Evolutionary conservation across 148 eudicot species (phyloP).

Genomic region (Spergularia marina): DNA sequence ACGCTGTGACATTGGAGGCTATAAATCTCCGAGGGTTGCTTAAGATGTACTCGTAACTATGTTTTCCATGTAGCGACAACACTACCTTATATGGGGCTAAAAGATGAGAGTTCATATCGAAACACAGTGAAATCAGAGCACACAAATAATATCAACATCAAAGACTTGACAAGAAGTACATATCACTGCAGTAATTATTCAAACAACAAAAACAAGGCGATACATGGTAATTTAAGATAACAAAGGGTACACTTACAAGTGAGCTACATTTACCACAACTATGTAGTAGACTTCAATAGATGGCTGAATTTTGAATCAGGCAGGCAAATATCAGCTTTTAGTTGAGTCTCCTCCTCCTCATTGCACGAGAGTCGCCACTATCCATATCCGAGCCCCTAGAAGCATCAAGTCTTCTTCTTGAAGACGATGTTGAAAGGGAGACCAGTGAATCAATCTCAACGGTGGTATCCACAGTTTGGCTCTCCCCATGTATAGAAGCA

Average conservation of each 20-base stretch:
- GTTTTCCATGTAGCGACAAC: not conserved
- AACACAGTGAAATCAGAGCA: conserved; percentile 7
- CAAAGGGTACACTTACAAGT: conserved; percentile 27
- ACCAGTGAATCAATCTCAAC: conserved; percentile 86
- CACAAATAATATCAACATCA: not conserved
- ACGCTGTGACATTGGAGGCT: not conserved
- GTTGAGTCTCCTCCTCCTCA: conserved; percentile 77
- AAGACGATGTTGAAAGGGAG: conserved; percentile 76
- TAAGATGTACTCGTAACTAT: not conserved
- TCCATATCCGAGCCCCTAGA: conserved; percentile 76
- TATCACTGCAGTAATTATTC: conserved; percentile 21
- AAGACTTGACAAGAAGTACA: conserved; percentile 16
- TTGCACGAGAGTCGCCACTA: conserved; percentile 87
- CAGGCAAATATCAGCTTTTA: conserved; percentile 25
- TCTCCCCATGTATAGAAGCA: conserved; percentile 86
- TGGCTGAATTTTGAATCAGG: conserved; percentile 7
- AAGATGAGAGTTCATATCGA: not conserved
- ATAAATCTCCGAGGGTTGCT: not conserved
- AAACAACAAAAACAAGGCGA: conserved; percentile 12
- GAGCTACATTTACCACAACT: conserved; percentile 26
- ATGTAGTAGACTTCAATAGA: conserved; percentile 10
- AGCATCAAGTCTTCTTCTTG: conserved; percentile 58
- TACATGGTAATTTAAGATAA: conserved; percentile 10
- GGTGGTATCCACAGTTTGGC: conserved; percentile 77
- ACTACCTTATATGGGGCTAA: not conserved